These are phyloP conservation scores for Geum urbanum DNA, from an alignment of 306 rosid species.

Conservation along the genomic window DNA sequence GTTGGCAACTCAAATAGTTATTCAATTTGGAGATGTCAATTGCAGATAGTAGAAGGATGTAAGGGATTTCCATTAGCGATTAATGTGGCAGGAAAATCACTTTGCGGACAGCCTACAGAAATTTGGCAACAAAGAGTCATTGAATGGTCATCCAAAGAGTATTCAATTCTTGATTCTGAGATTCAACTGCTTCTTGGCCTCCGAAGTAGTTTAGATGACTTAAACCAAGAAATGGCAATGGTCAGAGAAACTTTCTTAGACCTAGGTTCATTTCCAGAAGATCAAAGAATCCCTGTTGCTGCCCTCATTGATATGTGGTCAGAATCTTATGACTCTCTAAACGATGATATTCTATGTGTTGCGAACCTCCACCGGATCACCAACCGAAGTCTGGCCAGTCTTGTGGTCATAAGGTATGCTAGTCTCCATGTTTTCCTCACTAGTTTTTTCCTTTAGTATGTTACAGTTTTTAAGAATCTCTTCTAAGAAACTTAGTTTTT, in stretches of 20 bases:
- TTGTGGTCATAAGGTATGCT: slow-evolving; percentile 47
- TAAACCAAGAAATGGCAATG: slow-evolving; percentile 5
- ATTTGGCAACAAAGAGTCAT: slow-evolving; percentile 25
- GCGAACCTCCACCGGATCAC: slow-evolving; percentile 30
- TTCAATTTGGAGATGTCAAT: background rate
- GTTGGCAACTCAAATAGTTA: background rate
- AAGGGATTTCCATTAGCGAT: slow-evolving; percentile 47
- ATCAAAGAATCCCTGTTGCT: slow-evolving; percentile 46
- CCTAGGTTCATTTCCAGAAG: slow-evolving; percentile 58
- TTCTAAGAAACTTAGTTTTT: background rate
- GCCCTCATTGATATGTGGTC: slow-evolving; percentile 58
- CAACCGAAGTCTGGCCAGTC: slow-evolving; percentile 26
- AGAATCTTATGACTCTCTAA: slow-evolving; percentile 27
- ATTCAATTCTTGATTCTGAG: slow-evolving; percentile 26
- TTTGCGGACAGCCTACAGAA: slow-evolving; percentile 1
- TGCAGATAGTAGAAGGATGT: slow-evolving; percentile 49
- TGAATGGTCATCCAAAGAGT: slow-evolving; percentile 26
- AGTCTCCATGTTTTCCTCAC: background rate
- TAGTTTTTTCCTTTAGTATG: background rate
- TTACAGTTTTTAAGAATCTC: background rate
- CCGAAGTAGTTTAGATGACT: slow-evolving; percentile 33
- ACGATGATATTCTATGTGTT: slow-evolving; percentile 34
- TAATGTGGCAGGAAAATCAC: slow-evolving; percentile 33
- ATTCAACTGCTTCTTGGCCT: slow-evolving; percentile 27
- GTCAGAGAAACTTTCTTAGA: slow-evolving; percentile 48